phyloP scores from a whole-genome alignment of 108 stramenopile species.

The Phaeodactylum tricornutum region DNA sequence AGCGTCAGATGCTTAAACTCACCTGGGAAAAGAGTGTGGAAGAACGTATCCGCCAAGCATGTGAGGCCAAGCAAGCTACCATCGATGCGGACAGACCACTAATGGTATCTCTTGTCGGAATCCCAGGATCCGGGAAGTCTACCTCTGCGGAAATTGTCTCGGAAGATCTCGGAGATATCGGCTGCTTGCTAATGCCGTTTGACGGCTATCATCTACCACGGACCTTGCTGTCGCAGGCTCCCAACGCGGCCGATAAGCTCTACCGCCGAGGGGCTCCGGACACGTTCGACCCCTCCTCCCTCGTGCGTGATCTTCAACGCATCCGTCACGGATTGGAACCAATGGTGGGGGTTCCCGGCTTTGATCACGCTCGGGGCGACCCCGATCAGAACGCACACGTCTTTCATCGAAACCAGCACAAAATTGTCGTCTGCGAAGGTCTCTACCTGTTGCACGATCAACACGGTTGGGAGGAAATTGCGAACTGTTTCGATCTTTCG shows the following conservation, averaged over 20 bases:
- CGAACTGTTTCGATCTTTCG: conserved; percentile 20
- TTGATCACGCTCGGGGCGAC: conserved; percentile 47
- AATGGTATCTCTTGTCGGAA: conserved; percentile 25
- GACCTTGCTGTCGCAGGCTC: conserved; percentile 3
- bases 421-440: conserved; percentile 37
- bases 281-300: conserved; percentile 17
- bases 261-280: conserved; percentile 34
- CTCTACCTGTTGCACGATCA: conserved; percentile 38
- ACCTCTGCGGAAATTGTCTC: conserved; percentile 7
- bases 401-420: conserved; percentile 23
- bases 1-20: too few relatives aligned
- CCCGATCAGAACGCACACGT: conserved; percentile 24
- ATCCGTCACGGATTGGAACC: conserved; percentile 16
- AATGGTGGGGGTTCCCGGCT: conserved; percentile 23
- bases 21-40: conserved; percentile 4
- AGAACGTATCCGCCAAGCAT: background rate
- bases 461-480: conserved; percentile 29
- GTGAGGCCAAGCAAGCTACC: too few relatives aligned
- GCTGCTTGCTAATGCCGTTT: conserved; percentile 3
- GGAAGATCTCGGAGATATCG: conserved; percentile 3
- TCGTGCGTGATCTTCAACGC: conserved; percentile 13
- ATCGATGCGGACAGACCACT: conserved; percentile 7
- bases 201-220: background rate
- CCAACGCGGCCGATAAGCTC: conserved; percentile 20
- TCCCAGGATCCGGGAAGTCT: conserved; percentile 24